Evolutionary conservation across 345 rosid genomes (phyloP).

Genomic region (Rhizophora apiculata): DNA sequence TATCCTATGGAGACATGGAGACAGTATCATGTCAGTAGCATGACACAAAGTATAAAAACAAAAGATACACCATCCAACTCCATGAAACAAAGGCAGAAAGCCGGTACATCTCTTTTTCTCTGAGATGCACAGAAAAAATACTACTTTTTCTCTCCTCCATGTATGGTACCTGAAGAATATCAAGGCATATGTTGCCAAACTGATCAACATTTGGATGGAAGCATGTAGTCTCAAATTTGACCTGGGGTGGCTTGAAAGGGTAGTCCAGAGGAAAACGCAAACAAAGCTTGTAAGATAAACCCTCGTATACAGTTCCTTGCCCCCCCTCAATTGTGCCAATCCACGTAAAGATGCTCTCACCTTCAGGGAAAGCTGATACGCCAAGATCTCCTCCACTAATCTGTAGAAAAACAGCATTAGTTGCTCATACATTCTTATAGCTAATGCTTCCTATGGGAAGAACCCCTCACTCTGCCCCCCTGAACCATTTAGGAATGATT

Average conservation of each 20-base stretch:
- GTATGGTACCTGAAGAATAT: slow-evolving; percentile 30
- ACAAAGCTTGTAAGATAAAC: slow-evolving; percentile 28
- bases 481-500: background rate
- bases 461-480: background rate
- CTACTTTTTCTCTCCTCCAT: no score
- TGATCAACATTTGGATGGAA: slow-evolving; percentile 36
- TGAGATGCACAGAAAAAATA: no score
- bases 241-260: slow-evolving; percentile 32
- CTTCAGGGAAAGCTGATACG: slow-evolving; percentile 32
- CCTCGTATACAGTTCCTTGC: slow-evolving; percentile 26
- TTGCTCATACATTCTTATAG: background rate
- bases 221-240: slow-evolving; percentile 29
- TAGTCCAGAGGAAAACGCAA: slow-evolving; percentile 25
- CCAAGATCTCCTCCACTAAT: slow-evolving; percentile 30
- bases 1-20: slow-evolving; percentile 18
- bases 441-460: background rate
- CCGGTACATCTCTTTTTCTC: no score
- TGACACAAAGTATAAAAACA: background rate
- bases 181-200: slow-evolving; percentile 35
- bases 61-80: background rate
- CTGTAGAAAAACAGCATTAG: slow-evolving; percentile 5
- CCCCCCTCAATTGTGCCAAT: slow-evolving; percentile 31
- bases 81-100: no score
- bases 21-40: background rate
- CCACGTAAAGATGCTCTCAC: slow-evolving; percentile 31